Evolutionary conservation across 805 yeast genomes (phyloP), one percentile per base, ranked within the genome.

Genomic region (Phaffomyces opuntiae): DNA sequence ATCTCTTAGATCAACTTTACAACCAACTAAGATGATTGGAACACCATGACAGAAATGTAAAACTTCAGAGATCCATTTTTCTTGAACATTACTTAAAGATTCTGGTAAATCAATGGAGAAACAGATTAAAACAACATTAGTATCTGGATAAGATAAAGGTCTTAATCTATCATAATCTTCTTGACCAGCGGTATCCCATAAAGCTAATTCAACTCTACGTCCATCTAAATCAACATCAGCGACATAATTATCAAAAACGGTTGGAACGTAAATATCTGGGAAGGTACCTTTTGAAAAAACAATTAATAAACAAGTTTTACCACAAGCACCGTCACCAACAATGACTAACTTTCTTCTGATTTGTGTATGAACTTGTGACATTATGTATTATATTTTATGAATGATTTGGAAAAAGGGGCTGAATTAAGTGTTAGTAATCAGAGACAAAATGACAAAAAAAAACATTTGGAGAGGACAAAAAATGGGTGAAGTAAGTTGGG

Each of bases 131-230:
- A 89, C 85, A 52, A 89, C 96, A 64, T 87, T 86, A 36, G 96
- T 84, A 65, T 89, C 96, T 51, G 96, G 96, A 68, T 89, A 89
- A 13, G 91, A 83, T 53, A 87, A 73, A 38, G 96, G 96, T 70
- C 96, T 83, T 57, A 87, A 74, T 68, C 96, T 85, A 68, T 88
- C 96, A 65, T 89, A 89, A 73, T 90, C 97, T 74, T 89, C 97
- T 78, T 89, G 97, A 54, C 97, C 97, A 46, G 97, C 96, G 56
- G 96, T 89, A 88, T 89, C 96, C 96, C 96, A 89, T 55, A 89
- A 74, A 8, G 96, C 96, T 67, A 89, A 74, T 66, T 90, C 96
- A 48, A 91, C 97, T 64, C 86, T 79, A 68, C 91, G 85, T 42
- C 95, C 95, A 59, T 85, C 91, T 48, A 84, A 83, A 62, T 81